These are phyloP conservation scores for Austroboletus niveus DNA, from an alignment of 1,284 basidiomycete species.

Conservation along the genomic window DNA sequence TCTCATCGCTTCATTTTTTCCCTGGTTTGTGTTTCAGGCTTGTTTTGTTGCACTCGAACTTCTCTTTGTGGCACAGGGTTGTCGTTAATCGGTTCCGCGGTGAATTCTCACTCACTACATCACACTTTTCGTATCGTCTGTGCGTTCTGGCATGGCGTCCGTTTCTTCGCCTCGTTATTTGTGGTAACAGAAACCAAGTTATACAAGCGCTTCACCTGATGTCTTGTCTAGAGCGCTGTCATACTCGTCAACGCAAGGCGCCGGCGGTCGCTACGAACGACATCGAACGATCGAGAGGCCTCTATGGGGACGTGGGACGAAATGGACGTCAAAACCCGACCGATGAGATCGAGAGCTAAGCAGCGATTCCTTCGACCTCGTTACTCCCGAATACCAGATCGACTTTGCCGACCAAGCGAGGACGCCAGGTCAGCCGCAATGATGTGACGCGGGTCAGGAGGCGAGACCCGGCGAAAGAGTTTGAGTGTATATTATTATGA, in stretches of 20 bases:
- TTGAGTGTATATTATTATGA: no score
- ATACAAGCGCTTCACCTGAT: constrained; percentile 13
- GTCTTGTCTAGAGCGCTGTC: constrained; percentile 20
- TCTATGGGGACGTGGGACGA: background rate
- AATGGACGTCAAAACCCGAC: constrained; percentile 8
- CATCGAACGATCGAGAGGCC: constrained; percentile 1
- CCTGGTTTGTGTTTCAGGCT: constrained; percentile 23
- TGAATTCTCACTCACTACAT: constrained; percentile 15
- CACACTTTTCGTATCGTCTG: constrained; percentile 12
- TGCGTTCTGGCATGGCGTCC: constrained; percentile 21
- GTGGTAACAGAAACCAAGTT: constrained; percentile 23
- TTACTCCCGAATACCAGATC: constrained; percentile 28
- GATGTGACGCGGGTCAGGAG: constrained; percentile 5
- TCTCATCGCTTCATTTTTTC: constrained; percentile 13
- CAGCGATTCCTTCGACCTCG: constrained; percentile 14
- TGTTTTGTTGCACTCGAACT: background rate
- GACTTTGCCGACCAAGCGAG: constrained; percentile 22
- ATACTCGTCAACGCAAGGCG: constrained; percentile 20
- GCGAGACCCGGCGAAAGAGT: no score
- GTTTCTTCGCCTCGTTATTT: constrained; percentile 22
- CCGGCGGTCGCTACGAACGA: constrained; percentile 11
- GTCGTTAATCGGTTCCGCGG: constrained; percentile 1
- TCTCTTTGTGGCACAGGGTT: constrained; percentile 12
- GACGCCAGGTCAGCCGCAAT: constrained; percentile 10
- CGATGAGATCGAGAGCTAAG: background rate